Conservation (phyloP, 2,329 filamentous ascomycete species). For the Colletotrichum sojae region DNA sequence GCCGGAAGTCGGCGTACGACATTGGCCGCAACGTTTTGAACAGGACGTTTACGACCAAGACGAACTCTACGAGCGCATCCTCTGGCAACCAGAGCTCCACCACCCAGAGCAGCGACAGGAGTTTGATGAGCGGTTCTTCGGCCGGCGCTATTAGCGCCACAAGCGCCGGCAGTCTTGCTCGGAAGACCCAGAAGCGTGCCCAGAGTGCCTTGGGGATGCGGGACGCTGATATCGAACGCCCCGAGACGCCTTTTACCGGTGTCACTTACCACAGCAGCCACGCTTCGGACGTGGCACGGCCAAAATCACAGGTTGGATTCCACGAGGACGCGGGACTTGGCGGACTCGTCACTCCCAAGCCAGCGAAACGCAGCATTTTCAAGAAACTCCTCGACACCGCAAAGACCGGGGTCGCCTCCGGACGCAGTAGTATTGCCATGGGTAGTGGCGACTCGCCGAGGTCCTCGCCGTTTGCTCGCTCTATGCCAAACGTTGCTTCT, state of each 20-base stretch:
- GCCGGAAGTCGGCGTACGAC: slow-evolving; percentile 85
- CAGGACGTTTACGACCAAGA: slow-evolving; percentile 90
- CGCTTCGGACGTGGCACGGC: slow-evolving; percentile 72
- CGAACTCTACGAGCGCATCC: slow-evolving; percentile 84
- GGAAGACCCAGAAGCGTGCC: slow-evolving; percentile 76
- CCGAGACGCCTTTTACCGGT: slow-evolving; percentile 78
- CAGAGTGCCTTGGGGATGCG: slow-evolving; percentile 76
- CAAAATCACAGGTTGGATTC: slow-evolving; percentile 77
- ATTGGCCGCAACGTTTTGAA: slow-evolving; percentile 78
- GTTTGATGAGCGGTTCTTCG: slow-evolving; percentile 93
- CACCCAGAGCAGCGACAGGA: slow-evolving; percentile 84
- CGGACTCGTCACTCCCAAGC: slow-evolving; percentile 81
- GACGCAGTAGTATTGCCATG: slow-evolving; percentile 85
- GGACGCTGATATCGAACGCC: slow-evolving; percentile 68
- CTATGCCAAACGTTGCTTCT: slow-evolving; percentile 54
- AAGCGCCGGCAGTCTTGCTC: slow-evolving; percentile 92
- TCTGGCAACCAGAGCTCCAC: slow-evolving; percentile 79
- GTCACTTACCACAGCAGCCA: slow-evolving; percentile 95
- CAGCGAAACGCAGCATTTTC: slow-evolving; percentile 91
- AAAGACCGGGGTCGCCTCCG: slow-evolving; percentile 92
- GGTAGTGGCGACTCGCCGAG: slow-evolving; percentile 64
- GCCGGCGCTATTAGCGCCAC: slow-evolving; percentile 94
- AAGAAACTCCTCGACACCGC: slow-evolving; percentile 95
- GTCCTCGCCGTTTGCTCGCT: slow-evolving; percentile 59
- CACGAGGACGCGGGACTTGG: slow-evolving; percentile 81